phyloP scores from a whole-genome alignment of 2,329 filamentous ascomycete species.

The Cryphonectria japonica region DNA sequence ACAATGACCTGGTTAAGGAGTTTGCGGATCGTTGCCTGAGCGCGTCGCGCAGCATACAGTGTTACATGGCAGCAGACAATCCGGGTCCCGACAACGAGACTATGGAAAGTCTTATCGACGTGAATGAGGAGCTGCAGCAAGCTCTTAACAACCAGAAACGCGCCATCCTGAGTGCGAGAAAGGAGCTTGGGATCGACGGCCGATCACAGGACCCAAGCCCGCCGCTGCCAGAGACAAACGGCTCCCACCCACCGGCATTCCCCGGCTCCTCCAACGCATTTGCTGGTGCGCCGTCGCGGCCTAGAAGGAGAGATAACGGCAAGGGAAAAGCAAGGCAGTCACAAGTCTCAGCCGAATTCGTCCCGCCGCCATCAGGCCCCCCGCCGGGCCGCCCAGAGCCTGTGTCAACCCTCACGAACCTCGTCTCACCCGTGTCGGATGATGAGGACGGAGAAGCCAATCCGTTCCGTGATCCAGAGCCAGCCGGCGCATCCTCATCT shows the following conservation, averaged over 20 bases:
- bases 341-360: slow-evolving; percentile 18
- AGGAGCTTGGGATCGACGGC: slow-evolving; percentile 51
- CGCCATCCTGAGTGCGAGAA: slow-evolving; percentile 68
- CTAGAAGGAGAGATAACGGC: slow-evolving; percentile 27
- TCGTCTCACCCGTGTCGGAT: slow-evolving; percentile 31
- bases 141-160: slow-evolving; percentile 85
- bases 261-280: slow-evolving; percentile 18
- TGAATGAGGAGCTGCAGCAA: slow-evolving; percentile 86
- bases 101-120: slow-evolving; percentile 90
- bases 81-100: slow-evolving; percentile 90
- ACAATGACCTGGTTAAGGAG: slow-evolving; percentile 89
- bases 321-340: slow-evolving; percentile 37
- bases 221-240: slow-evolving; percentile 32
- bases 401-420: slow-evolving; percentile 8
- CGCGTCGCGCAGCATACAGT: slow-evolving; percentile 80
- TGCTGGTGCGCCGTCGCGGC: slow-evolving; percentile 21
- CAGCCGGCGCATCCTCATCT: slow-evolving; percentile 15
- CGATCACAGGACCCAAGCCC: slow-evolving; percentile 37
- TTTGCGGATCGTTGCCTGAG: slow-evolving; percentile 85
- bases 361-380: slow-evolving; percentile 21
- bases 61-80: slow-evolving; percentile 79
- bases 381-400: slow-evolving; percentile 12
- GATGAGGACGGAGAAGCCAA: slow-evolving; percentile 28
- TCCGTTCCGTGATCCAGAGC: slow-evolving; percentile 35
- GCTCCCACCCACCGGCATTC: slow-evolving; percentile 24